Evolutionary conservation across 129 eudicot species (phyloP).

Genomic region (Scalesia atractyloides): DNA sequence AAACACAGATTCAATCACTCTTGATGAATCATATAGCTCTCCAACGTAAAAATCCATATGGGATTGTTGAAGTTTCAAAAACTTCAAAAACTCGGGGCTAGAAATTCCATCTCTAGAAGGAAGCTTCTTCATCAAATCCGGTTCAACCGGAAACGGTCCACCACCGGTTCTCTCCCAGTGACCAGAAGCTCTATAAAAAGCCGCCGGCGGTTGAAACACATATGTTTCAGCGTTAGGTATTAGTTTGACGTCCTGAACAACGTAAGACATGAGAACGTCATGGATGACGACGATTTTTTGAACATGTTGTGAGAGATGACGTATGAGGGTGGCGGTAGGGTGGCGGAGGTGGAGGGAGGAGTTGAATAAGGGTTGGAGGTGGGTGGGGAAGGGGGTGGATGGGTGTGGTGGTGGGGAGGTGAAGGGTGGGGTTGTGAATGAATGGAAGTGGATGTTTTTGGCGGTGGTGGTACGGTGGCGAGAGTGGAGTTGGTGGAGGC

Average conservation of each 20-base stretch:
- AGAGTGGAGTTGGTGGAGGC: not conserved
- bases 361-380: slow-evolving; percentile 11
- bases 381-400: slow-evolving; percentile 20
- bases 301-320: not conserved
- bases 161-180: slow-evolving; percentile 16
- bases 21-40: not conserved
- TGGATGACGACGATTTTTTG: not conserved
- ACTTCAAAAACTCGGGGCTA: not conserved
- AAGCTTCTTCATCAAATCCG: not conserved
- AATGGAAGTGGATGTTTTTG: slow-evolving; percentile 6
- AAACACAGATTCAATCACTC: not conserved
- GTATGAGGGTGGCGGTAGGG: slow-evolving; percentile 10
- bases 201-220: slow-evolving; percentile 2
- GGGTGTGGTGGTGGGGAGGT: slow-evolving; percentile 12
- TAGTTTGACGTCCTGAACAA: slow-evolving; percentile 1
- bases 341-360: slow-evolving; percentile 18
- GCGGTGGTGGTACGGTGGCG: slow-evolving; percentile 2
- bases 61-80: not conserved
- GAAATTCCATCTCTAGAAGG: not conserved
- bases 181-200: not conserved
- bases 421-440: not conserved
- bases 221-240: slow-evolving; percentile 15
- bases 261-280: slow-evolving; percentile 12
- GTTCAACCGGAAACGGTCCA: not conserved
- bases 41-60: not conserved